Percentiles rank a stretch among this genome's conserved stretches.
phyloP scores from a whole-genome alignment of 2,329 filamentous ascomycete genomes.

The Didymella keratinophila region DNA sequence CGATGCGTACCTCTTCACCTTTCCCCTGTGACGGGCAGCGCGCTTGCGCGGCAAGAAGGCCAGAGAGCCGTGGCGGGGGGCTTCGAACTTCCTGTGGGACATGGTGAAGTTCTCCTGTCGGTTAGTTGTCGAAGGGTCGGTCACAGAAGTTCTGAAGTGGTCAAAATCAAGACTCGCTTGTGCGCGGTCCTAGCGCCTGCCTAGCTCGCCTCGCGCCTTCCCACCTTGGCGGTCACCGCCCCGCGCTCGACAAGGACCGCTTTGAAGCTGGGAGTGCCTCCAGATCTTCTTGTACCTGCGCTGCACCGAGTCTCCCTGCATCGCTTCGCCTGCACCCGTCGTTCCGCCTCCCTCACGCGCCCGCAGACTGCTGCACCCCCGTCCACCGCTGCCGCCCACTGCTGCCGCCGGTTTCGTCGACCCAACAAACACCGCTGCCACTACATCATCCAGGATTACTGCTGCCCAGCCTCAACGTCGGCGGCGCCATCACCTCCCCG shows the following conservation, averaged over 20 bases:
- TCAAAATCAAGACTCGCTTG: slow-evolving; percentile 6
- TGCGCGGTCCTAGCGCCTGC: slow-evolving; percentile 2
- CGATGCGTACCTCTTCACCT: slow-evolving; percentile 94
- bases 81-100: slow-evolving; percentile 77
- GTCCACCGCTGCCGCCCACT: slow-evolving; percentile 21
- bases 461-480: slow-evolving; percentile 41
- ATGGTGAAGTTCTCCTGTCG: slow-evolving; percentile 50
- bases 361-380: slow-evolving; percentile 15
- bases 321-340: slow-evolving; percentile 31
- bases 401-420: slow-evolving; percentile 31
- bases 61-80: slow-evolving; percentile 87
- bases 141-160: too few relatives aligned
- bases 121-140: slow-evolving; percentile 35
- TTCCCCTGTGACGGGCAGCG: slow-evolving; percentile 90
- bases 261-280: slow-evolving; percentile 26
- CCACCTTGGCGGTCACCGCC: slow-evolving; percentile 13
- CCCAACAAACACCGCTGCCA: slow-evolving; percentile 35
- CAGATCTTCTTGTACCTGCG: slow-evolving; percentile 36
- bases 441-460: slow-evolving; percentile 41
- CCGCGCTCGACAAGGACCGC: slow-evolving; percentile 7
- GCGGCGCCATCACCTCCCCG: slow-evolving; percentile 35
- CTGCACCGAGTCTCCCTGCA: slow-evolving; percentile 33
- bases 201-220: slow-evolving; percentile 16
- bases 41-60: slow-evolving; percentile 74
- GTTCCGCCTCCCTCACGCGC: slow-evolving; percentile 31